Evolutionary conservation across 768 basidiomycete genomes (phyloP).

Genomic region (Lactarius indigo): DNA sequence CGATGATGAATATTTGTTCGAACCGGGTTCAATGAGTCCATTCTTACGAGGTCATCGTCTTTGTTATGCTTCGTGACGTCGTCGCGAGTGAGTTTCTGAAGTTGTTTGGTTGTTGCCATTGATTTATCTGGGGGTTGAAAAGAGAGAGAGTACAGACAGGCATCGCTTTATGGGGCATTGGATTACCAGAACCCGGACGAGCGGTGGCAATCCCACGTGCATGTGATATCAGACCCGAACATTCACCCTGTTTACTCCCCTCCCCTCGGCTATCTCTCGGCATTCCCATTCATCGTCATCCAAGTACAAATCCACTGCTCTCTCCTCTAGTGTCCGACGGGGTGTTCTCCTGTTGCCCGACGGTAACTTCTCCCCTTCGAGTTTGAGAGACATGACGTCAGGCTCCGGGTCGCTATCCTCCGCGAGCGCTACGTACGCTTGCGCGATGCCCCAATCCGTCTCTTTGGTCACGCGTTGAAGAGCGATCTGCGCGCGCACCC

Average conservation of each 20-base stretch:
- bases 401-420: constrained; percentile 35
- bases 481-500: constrained; percentile 55
- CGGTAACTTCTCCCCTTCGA: constrained; percentile 29
- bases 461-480: constrained; percentile 68
- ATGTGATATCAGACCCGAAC: constrained; percentile 25
- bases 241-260: constrained; percentile 21
- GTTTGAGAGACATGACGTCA: constrained; percentile 7
- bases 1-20: background rate
- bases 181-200: background rate
- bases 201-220: background rate
- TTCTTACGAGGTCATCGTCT: constrained; percentile 66
- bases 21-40: background rate
- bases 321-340: constrained; percentile 37
- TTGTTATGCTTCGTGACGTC: constrained; percentile 83
- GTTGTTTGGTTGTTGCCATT: constrained; percentile 32
- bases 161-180: background rate
- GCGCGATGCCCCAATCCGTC: constrained; percentile 60
- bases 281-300: constrained; percentile 71
- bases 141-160: background rate
- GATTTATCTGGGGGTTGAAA: background rate
- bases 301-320: constrained; percentile 57
- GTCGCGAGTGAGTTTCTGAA: constrained; percentile 54
- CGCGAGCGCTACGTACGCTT: constrained; percentile 67
- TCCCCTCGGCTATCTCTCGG: constrained; percentile 35
- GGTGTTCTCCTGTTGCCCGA: constrained; percentile 17